A percentile compares a stretch with the other conserved stretches of the same genome.
Conservation (phyloP, 2,329 filamentous ascomycete genomes). For the Periconia sp. region DNA sequence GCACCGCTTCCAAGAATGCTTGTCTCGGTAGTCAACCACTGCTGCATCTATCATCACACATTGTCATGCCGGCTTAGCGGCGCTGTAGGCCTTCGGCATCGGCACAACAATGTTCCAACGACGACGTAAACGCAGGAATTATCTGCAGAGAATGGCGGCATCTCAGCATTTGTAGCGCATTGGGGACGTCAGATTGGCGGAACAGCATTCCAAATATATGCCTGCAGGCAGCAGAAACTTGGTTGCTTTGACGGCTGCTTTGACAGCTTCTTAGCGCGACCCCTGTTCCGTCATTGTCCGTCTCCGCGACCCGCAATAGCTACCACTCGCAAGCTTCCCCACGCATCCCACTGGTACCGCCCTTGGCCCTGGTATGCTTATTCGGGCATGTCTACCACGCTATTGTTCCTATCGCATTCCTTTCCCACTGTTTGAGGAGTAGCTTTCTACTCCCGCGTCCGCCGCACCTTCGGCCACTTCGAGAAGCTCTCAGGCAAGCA, state of each 20-base stretch:
- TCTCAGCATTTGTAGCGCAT: no score
- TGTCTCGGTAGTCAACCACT: not conserved
- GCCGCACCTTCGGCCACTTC: slow-evolving; percentile 21
- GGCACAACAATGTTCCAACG: no score
- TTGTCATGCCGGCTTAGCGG: no score
- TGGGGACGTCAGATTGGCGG: no score
- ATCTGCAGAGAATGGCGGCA: no score
- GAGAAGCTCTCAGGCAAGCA: slow-evolving; percentile 26
- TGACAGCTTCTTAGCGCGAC: slow-evolving; percentile 1
- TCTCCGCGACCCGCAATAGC: slow-evolving; percentile 1
- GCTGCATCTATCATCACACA: no score
- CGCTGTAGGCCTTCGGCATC: no score
- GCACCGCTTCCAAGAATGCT: not conserved
- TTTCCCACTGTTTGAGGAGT: not conserved
- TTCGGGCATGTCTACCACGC: not conserved
- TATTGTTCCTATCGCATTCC: not conserved
- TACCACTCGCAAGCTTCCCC: slow-evolving; percentile 13
- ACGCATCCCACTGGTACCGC: not conserved
- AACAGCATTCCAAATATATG: no score
- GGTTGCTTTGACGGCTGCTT: no score
- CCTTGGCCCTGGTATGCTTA: not conserved
- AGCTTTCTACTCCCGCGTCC: not conserved
- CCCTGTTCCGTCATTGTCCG: slow-evolving; percentile 7
- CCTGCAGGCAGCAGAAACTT: no score
- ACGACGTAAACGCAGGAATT: no score